Evolutionary conservation across 306 rosid species (phyloP), one percentile per base, ranked within the genome.

Genomic region (Begonia masoniana): DNA sequence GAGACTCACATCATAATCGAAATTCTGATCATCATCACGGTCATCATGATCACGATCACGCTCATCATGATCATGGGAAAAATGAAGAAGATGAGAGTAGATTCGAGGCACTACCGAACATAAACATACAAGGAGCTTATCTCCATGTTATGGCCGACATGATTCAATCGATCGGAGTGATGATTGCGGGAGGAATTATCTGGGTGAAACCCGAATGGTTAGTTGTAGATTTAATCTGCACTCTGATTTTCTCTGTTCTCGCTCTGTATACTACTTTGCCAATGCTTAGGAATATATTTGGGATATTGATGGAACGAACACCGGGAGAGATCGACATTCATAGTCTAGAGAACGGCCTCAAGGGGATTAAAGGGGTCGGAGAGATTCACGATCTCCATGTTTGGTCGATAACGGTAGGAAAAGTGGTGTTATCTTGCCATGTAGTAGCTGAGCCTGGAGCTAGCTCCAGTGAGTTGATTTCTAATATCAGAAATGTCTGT

Each of bases 101-200:
- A 48, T 64, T 82, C 73, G 72, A 65, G 41, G 57, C 86, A 58
- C 58, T 16, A 5, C 55, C 68, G 58, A 76, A 82, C 84, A 81
- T 91, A 66, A 91, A 91, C 64, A 26, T 91, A 26, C 87, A 86
- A 69, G 99, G 99, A 39, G 99, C 99, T 13, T 86, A 91, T 74
- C 68, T 91, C 62, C 99, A 91, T 77, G 88, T 83, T 17, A 71
- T 86, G 61, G 66, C 84, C 7, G 99, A 91, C 75, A 67, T 91
- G 92, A 83, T 91, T 62, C 99, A 91, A 66, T 86, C 96, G 49
- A 17, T 83, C 12, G 99, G 99, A 54, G 99, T 91, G 73, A 91
- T 91, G 96, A 68, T 86, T 56, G 86, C 86, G 6, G 99, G 93
- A 70, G 94, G 76, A 41, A 49, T 86, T 59, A 80, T 86, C 41